A percentile compares a stretch with the other conserved stretches of the same genome.
These are phyloP conservation scores for Licmophora abbreviata DNA, from an alignment of 108 stramenopile species.

Conservation along the genomic window DNA sequence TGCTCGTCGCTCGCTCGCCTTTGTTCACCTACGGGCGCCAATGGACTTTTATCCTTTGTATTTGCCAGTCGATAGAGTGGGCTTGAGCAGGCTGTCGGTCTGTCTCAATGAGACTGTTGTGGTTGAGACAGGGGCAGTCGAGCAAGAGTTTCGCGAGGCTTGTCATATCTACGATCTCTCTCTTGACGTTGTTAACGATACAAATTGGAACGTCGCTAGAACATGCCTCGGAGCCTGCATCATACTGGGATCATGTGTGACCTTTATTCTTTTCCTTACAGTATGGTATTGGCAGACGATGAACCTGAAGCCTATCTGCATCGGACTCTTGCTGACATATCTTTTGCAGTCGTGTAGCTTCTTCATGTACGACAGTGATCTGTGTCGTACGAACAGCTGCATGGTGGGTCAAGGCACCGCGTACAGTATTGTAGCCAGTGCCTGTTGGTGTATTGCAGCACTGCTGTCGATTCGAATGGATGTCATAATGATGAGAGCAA, in stretches of 20 bases:
- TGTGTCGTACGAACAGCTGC: constrained; percentile 28
- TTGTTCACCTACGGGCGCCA: background rate
- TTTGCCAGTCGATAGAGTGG: background rate
- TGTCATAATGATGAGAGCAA: too few species aligned
- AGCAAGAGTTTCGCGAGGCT: background rate
- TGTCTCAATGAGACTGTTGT: background rate
- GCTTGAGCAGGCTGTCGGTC: background rate
- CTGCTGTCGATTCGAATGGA: background rate
- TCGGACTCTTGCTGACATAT: constrained; percentile 27
- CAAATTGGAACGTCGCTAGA: background rate
- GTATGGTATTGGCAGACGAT: constrained; percentile 34
- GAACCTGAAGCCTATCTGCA: constrained; percentile 32
- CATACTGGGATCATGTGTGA: constrained; percentile 21
- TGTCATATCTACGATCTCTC: background rate
- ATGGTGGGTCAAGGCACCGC: constrained; percentile 11
- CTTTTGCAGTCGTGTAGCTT: constrained; percentile 44
- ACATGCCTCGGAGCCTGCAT: constrained; percentile 10
- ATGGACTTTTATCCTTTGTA: background rate
- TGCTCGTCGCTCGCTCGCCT: background rate
- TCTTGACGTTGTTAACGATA: background rate
- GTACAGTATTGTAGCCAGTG: constrained; percentile 17
- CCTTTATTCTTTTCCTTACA: too few species aligned
- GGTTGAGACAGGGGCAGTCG: background rate
- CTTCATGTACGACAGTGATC: constrained; percentile 35
- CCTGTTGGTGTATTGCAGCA: constrained; percentile 16